Percentiles rank a stretch among this genome's conserved stretches.
Conservation (phyloP, 129 eudicot genomes). For the Kitagawia praeruptora region DNA sequence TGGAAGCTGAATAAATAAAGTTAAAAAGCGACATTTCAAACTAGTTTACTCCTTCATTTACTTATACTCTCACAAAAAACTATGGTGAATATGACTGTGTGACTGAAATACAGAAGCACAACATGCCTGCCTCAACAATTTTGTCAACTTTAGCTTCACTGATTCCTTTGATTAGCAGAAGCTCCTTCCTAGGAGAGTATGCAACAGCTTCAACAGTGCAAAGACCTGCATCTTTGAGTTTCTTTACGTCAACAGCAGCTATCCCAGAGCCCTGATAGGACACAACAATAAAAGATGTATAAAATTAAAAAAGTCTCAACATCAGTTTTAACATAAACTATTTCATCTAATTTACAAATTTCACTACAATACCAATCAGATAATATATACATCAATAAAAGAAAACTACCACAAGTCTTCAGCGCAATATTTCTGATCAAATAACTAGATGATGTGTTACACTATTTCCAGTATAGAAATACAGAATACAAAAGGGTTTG, state of each 20-base stretch:
- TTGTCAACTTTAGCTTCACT: slow-evolving; percentile 99
- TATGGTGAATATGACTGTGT: background rate
- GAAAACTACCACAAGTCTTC: background rate
- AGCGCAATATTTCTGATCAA: too few relatives aligned
- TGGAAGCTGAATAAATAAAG: slow-evolving; percentile 48
- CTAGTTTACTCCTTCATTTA: background rate
- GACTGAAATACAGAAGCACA: background rate
- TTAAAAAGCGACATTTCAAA: background rate
- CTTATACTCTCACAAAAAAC: background rate
- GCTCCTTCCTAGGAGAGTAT: slow-evolving; percentile 89
- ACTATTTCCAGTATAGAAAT: too few relatives aligned
- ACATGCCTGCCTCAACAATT: slow-evolving; percentile 85
- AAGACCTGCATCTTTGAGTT: slow-evolving; percentile 93
- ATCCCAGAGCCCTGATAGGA: slow-evolving; percentile 63
- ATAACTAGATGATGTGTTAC: background rate
- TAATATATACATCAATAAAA: background rate
- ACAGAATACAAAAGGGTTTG: background rate
- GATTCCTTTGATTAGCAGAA: slow-evolving; percentile 88
- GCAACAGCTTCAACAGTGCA: slow-evolving; percentile 96
- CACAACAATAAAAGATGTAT: background rate
- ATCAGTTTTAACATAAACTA: background rate
- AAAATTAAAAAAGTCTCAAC: background rate
- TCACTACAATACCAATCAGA: background rate
- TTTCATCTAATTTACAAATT: background rate
- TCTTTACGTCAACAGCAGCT: slow-evolving; percentile 80